A percentile compares a stretch with the other conserved stretches of the same genome.
Conservation (phyloP, 2,329 filamentous ascomycete genomes). For the Ophiostoma piceae region DNA sequence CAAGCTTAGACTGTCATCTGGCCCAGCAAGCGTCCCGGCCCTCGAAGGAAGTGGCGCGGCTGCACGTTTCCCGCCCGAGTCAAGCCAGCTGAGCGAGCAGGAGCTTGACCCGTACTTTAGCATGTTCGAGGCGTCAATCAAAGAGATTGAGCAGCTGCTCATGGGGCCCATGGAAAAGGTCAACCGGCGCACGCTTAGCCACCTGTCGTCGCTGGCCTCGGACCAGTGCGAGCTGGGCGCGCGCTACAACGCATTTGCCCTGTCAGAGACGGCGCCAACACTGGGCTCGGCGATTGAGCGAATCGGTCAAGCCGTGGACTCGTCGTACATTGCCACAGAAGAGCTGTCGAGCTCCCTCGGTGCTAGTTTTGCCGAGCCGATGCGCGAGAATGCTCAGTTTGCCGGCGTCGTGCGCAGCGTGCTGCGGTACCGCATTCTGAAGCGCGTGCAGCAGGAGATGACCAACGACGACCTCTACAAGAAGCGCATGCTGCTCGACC, state of each 20-base stretch:
- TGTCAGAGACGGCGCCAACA: slow-evolving; percentile 84
- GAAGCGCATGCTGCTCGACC: slow-evolving; percentile 75
- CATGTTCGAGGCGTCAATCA: slow-evolving; percentile 84
- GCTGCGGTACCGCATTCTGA: slow-evolving; percentile 81
- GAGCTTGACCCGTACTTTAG: slow-evolving; percentile 96
- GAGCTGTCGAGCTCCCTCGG: slow-evolving; percentile 84
- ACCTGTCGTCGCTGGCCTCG: slow-evolving; percentile 74
- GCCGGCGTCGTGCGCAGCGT: slow-evolving; percentile 88
- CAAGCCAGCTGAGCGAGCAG: slow-evolving; percentile 71
- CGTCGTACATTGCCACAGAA: slow-evolving; percentile 91
- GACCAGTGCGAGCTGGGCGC: slow-evolving; percentile 91
- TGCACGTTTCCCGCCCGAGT: slow-evolving; percentile 71
- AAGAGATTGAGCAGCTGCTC: slow-evolving; percentile 81
- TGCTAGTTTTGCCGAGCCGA: slow-evolving; percentile 91
- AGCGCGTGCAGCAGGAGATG: slow-evolving; percentile 96
- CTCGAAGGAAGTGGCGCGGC: slow-evolving; percentile 30
- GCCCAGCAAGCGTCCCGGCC: slow-evolving; percentile 22
- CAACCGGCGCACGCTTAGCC: slow-evolving; percentile 80
- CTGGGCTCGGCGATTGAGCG: slow-evolving; percentile 91
- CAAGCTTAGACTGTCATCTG: slow-evolving; percentile 64
- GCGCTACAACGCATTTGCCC: slow-evolving; percentile 92
- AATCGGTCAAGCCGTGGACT: slow-evolving; percentile 88
- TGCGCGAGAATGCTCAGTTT: slow-evolving; percentile 96
- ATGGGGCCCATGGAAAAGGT: slow-evolving; percentile 96
- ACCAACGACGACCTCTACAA: slow-evolving; percentile 88